A percentile compares a stretch with the other conserved stretches of the same genome.
Conservation (phyloP, 208 protist species). For the Crithidia thermophila region DNA sequence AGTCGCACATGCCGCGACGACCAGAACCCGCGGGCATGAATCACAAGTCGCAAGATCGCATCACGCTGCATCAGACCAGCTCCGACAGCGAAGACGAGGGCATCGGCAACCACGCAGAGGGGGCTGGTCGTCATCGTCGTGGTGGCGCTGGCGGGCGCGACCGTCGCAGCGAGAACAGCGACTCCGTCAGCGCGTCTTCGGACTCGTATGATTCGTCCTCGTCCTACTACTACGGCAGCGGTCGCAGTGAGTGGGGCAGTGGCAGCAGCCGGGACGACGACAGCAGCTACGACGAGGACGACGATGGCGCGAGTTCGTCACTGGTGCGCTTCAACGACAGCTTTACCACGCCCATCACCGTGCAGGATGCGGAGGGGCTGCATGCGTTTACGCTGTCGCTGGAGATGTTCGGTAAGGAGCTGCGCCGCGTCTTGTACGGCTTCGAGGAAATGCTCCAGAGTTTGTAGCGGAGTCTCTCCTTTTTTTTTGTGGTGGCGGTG, state of each 20-base stretch:
- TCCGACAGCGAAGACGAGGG: neutral
- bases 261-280: constrained; percentile 1
- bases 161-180: neutral
- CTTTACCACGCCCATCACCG: constrained; percentile 66
- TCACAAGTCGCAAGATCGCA: constrained; percentile 19
- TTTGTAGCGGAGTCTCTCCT: constrained; percentile 25
- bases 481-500: no score
- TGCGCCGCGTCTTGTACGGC: constrained; percentile 58
- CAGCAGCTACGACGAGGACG: neutral
- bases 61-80: constrained; percentile 17
- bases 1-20: no score
- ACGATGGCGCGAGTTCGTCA: neutral
- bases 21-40: neutral
- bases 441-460: constrained; percentile 76
- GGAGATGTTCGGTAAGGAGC: constrained; percentile 72
- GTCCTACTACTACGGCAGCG: constrained; percentile 7
- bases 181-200: neutral
- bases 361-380: constrained; percentile 69
- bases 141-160: neutral
- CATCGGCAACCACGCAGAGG: neutral
- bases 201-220: neutral
- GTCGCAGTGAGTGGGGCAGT: constrained; percentile 1
- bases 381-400: constrained; percentile 63
- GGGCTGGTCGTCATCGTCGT: neutral
- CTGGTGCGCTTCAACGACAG: constrained; percentile 67